Evolutionary conservation across 768 basidiomycete species (phyloP), one percentile per base, ranked within the genome.

Genomic region (Lactifluus subvellereus): DNA sequence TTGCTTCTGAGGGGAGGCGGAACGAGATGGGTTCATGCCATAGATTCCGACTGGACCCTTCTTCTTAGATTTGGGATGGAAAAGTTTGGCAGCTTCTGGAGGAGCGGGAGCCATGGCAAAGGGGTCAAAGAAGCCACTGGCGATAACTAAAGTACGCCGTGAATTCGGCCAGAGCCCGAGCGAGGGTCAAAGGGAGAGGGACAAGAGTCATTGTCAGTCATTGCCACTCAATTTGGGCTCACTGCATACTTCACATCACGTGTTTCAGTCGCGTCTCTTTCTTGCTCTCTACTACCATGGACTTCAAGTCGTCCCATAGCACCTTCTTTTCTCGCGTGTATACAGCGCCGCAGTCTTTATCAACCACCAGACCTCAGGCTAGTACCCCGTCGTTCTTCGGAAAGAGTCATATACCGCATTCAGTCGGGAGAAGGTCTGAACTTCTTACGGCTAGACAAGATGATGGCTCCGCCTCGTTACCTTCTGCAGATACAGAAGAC

Each of bases 11-110:
- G 66, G 54, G 11, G 65, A 48, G 43, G 37, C 1, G 40, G 65
- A 63, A 49, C 65, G 57, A 27, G 58, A 57, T 16, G 59, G 51
- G 20, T 62, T 42, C 49, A 61, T 48, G 38, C 65, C 53, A 56
- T 66, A 56, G 38, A 59, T 55, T 9, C 57, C 54, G 43, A 56
- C 58, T 20, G 55, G 63, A 4, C 55, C 53, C 20, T 65, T 65
- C 60, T 55, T 67, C 57, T 66, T 67, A 30, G 51, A 18, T 52
- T 67, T 67, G 13, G 65, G 67, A 66, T 67, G 67, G 49, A 67
- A 67, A 14, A 67, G 65, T 42, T 62, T 67, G 9, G 60, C 52
- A 49, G 67, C 57, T 13, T 51, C 56, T 22, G 65, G 52, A 33
- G 65, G 57, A 7, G 58, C 51, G 13, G 65, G 65, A 40, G 67